Evolutionary conservation across 768 basidiomycete genomes (phyloP).

Genomic region (Strobilomyces dryophilus): DNA sequence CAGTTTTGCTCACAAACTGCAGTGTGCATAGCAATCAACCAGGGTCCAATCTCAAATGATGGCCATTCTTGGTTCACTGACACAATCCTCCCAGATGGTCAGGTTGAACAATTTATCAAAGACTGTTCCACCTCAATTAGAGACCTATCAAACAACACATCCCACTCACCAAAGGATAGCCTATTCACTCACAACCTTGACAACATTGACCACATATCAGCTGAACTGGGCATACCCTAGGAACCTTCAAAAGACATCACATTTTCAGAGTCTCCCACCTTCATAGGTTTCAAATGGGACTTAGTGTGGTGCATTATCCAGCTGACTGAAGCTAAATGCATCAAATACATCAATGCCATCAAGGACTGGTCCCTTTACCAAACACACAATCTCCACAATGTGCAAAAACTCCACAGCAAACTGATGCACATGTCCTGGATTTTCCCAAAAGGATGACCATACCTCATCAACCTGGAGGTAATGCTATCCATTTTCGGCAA

Average conservation of each 20-base stretch:
- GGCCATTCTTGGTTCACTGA: too few species aligned
- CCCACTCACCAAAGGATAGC: too few species aligned
- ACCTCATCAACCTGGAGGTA: background rate
- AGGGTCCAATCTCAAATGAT: too few species aligned
- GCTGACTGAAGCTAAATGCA: background rate
- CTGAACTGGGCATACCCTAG: background rate
- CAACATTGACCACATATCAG: background rate
- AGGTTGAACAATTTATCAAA: background rate
- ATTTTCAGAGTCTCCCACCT: background rate
- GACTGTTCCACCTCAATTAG: background rate
- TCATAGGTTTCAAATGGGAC: background rate
- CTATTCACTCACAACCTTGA: background rate
- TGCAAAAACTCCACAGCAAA: background rate
- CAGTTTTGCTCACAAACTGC: too few species aligned
- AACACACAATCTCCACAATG: background rate
- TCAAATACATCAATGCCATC: background rate
- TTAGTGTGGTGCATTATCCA: background rate
- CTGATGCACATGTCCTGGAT: background rate
- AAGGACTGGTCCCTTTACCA: background rate
- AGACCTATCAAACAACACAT: background rate
- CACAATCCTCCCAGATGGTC: too few species aligned
- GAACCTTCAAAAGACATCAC: background rate
- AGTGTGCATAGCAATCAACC: too few species aligned
- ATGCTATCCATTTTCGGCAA: background rate
- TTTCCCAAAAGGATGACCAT: background rate